Evolutionary conservation across 75 land plant species (phyloP).

Genomic region (Pinus albicaulis): DNA sequence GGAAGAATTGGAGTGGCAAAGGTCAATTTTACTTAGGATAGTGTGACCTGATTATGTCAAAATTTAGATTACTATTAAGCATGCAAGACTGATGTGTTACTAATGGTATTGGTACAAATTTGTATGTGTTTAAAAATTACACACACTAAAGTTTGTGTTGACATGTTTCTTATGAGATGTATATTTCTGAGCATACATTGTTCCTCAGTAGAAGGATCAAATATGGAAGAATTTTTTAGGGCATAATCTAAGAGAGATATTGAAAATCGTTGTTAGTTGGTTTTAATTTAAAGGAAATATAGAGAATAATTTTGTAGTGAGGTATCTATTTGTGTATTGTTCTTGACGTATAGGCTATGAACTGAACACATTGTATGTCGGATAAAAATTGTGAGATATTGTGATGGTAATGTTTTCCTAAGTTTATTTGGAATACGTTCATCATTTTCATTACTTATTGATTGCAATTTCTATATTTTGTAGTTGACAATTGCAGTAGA

Average conservation of each 20-base stretch:
- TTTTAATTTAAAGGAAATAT: background rate
- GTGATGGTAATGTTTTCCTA: background rate
- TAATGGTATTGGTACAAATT: background rate
- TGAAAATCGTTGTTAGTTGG: background rate
- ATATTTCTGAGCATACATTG: background rate
- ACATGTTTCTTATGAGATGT: background rate
- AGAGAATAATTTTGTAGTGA: background rate
- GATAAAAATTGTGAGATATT: background rate
- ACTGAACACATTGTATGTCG: background rate
- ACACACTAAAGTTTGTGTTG: background rate
- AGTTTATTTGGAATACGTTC: background rate
- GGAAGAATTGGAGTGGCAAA: slow-evolving; percentile 87
- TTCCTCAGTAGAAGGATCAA: background rate
- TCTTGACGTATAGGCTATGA: background rate
- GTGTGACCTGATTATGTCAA: background rate
- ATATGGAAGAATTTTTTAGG: background rate
- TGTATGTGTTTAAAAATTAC: background rate
- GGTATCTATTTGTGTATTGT: background rate
- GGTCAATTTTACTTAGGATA: slow-evolving; percentile 30
- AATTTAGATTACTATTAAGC: background rate
- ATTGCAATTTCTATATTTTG: background rate
- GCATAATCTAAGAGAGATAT: background rate
- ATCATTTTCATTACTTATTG: background rate
- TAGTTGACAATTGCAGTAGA: slow-evolving; percentile 81
- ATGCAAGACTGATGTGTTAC: background rate